phyloP scores from a whole-genome alignment of 2,329 filamentous ascomycete genomes.

The Exserohilum rostratum region DNA sequence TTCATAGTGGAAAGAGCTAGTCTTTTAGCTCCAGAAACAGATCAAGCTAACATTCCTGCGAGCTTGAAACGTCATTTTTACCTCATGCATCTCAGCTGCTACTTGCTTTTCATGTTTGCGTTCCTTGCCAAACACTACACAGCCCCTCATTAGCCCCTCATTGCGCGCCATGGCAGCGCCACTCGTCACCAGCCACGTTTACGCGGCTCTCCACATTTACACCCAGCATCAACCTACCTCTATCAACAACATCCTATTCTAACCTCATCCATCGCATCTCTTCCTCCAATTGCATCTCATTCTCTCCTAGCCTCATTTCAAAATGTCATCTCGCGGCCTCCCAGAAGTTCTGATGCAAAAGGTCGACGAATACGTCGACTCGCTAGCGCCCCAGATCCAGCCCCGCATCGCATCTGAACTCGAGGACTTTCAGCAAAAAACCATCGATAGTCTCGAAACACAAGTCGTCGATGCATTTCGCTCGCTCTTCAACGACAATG shows the following conservation, averaged over 20 bases:
- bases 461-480: constrained; percentile 39
- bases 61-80: no score
- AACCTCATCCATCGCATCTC: background rate
- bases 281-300: background rate
- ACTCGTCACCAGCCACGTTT: constrained; percentile 9
- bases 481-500: constrained; percentile 35
- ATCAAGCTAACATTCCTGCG: no score
- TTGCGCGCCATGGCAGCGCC: background rate
- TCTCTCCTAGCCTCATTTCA: background rate
- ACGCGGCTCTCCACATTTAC: background rate
- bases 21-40: no score
- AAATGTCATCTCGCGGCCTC: constrained; percentile 28
- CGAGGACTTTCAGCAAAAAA: constrained; percentile 39
- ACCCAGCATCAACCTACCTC: background rate
- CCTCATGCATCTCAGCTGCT: no score
- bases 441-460: constrained; percentile 39
- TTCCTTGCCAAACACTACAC: no score
- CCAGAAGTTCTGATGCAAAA: constrained; percentile 35
- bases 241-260: background rate
- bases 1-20: no score
- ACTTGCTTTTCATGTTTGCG: no score
- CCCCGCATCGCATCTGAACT: constrained; percentile 40
- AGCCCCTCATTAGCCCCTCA: background rate
- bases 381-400: constrained; percentile 39
- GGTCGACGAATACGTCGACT: constrained; percentile 40